A percentile compares a stretch with the other conserved stretches of the same genome.
These are phyloP conservation scores for Talaromyces sp. DNA, from an alignment of 2,329 filamentous ascomycete species.

Conservation along the genomic window DNA sequence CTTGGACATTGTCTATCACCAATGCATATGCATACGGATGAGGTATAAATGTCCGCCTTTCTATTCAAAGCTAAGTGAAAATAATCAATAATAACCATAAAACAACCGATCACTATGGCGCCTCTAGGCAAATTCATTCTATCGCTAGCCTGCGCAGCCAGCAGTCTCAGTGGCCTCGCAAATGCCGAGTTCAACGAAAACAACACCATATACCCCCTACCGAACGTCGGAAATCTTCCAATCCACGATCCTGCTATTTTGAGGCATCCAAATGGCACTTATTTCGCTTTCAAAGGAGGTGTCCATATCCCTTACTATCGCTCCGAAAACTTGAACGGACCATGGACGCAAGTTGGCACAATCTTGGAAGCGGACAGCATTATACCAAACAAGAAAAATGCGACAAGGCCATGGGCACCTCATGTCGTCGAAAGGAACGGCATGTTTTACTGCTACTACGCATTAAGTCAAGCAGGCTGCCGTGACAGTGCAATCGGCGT, in stretches of 20 bases:
- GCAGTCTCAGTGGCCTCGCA: background rate
- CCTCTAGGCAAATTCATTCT: background rate
- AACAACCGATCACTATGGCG: background rate
- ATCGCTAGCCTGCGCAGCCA: background rate
- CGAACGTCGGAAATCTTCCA: background rate
- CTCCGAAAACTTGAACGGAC: background rate
- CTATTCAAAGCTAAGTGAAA: background rate
- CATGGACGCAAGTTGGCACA: constrained; percentile 14
- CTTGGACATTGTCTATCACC: background rate
- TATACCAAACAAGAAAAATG: constrained; percentile 28
- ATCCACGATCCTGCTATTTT: constrained; percentile 1
- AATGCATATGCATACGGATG: background rate
- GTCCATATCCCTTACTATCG: background rate
- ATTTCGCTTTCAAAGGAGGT: constrained; percentile 1
- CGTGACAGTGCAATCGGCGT: constrained; percentile 60
- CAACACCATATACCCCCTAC: background rate
- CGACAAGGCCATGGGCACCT: constrained; percentile 48
- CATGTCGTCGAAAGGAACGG: constrained; percentile 53
- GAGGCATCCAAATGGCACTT: background rate
- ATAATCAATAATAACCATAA: background rate
- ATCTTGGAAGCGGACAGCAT: constrained; percentile 23
- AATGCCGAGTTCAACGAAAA: background rate
- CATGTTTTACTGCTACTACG: constrained; percentile 62
- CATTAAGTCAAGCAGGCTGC: constrained; percentile 56
- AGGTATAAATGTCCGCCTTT: background rate